Base-by-base conservation (phyloP, 495 filamentous ascomycete genomes). In the Penicillium coffeae region DNA sequence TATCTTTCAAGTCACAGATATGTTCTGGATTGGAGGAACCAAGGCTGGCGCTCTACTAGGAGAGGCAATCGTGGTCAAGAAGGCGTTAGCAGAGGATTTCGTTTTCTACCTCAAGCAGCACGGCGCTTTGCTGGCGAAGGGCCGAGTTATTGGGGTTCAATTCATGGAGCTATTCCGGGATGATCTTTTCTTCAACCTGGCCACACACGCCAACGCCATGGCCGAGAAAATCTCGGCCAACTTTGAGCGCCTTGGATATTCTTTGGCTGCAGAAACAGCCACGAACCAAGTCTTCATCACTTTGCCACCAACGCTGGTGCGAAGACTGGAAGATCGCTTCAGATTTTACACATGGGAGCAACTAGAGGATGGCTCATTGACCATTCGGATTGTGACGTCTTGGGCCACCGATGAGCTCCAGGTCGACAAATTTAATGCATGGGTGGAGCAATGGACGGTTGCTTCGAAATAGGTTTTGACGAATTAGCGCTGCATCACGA, bases 1-100 rank as follows among this genome's bases (percentile, higher is more conserved):
- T 40, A 57, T 74, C 18, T 63, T 69, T 10, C 65, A 73, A 8
- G 39, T 63, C 9, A 63, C 60, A 0, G 69, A 74, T 49, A 69
- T 74, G 9, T 74, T 74, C 53, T 74, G 71, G 71, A 68, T 74
- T 22, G 71, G 71, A 10, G 71, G 71, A 0, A 74, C 71, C 18
- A 74, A 74, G 49, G 64, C 64, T 35, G 71, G 71, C 13, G 69
- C 69, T 0, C 42, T 74, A 19, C 56, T 74, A 34, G 71, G 71
- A 7, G 71, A 74, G 43, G 71, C 68, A 0, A 69, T 74, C 33
- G 66, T 74, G 8, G 64, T 74, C 20, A 60, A 60, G 40, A 63
- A 62, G 33, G 27, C 41, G 2, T 42, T 74, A 2, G 61, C 64
- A 0, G 69, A 73, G 15, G 71, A 63, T 19, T 74, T 74, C 35